phyloP scores from a whole-genome alignment of 2,329 filamentous ascomycete species.

The Botrytis fragariae region DNA sequence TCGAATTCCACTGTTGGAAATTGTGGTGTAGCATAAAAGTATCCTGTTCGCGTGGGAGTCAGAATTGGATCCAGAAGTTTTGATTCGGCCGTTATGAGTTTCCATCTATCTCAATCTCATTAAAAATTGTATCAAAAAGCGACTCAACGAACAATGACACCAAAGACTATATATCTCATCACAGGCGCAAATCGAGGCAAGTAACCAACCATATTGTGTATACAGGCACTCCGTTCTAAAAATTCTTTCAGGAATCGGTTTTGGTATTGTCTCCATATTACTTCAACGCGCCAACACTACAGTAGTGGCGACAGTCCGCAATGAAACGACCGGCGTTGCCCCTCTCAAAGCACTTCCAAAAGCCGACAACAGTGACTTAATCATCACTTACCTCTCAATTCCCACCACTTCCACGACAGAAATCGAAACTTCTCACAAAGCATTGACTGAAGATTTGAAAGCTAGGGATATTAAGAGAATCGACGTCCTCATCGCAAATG shows the following conservation, averaged over 20 bases:
- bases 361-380: slow-evolving; percentile 37
- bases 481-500: slow-evolving; percentile 53
- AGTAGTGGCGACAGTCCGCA: slow-evolving; percentile 43
- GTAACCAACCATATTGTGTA: not conserved
- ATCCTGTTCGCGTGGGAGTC: too few relatives aligned
- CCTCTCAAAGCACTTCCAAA: slow-evolving; percentile 33
- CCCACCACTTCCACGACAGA: slow-evolving; percentile 31
- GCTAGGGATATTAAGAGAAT: slow-evolving; percentile 42
- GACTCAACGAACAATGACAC: too few relatives aligned
- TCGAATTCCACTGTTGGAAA: too few relatives aligned
- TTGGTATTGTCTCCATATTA: slow-evolving; percentile 38
- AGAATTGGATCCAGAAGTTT: too few relatives aligned
- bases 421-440: not conserved
- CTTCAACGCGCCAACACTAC: slow-evolving; percentile 41
- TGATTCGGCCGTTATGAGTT: too few relatives aligned
- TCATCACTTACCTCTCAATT: slow-evolving; percentile 40
- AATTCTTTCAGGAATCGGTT: slow-evolving; percentile 35
- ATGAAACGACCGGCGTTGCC: slow-evolving; percentile 27
- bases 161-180: too few relatives aligned
- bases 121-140: too few relatives aligned
- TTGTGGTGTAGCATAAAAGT: too few relatives aligned
- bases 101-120: too few relatives aligned
- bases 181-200: too few relatives aligned
- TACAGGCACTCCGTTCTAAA: not conserved
- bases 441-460: slow-evolving; percentile 20